Evolutionary conservation across 257 asterid genomes (phyloP), one percentile per base, ranked within the genome.

Genomic region (Solanum lycopersicoides): DNA sequence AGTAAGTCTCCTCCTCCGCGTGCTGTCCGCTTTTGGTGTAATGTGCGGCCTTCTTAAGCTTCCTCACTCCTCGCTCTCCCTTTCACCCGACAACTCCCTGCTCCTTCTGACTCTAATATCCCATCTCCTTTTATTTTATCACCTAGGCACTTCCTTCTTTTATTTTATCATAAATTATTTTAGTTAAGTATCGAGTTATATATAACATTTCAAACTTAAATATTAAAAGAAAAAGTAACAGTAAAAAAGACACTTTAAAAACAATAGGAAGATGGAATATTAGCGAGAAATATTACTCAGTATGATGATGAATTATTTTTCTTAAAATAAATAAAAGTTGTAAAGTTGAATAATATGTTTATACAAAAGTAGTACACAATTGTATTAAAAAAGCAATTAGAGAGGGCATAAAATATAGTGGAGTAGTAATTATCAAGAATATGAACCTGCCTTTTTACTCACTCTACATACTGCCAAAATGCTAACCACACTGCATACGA

Each of bases 1-100:
- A 66, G 66, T 84, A 44, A 30, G 87, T 66, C 30, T 87, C 77
- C 79, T 66, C 89, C 86, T 85, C 87, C 91, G 92, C 91, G 89
- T 91, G 93, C 95, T 86, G 88, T 92, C 82, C 84, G 32, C 83
- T 85, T 88, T 91, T 83, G 63, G 88, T 56, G 91, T 15, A 83
- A 89, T 71, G 45, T 89, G 91, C 94, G 91, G 93, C 94, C 89
- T 86, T 88, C 28, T 47, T 18, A 74, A 90, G 83, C 77, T 50
- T 88, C 88, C 86, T 56, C n/a, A 18, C 20, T 56, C 65, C 65
- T 32, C 88, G 47, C 88, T 21, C 88, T 44, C 73, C 88, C 82
- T 87, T 84, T 66, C 20, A 21, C 84, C 91, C 89, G 93, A 92
- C 94, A 92, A 44, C 72, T 39, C 89, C 18, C 89, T 90, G 89